Evolutionary conservation across 805 yeast species (phyloP), one percentile per base, ranked within the genome.

Genomic region (Nakazawaea holstii): DNA sequence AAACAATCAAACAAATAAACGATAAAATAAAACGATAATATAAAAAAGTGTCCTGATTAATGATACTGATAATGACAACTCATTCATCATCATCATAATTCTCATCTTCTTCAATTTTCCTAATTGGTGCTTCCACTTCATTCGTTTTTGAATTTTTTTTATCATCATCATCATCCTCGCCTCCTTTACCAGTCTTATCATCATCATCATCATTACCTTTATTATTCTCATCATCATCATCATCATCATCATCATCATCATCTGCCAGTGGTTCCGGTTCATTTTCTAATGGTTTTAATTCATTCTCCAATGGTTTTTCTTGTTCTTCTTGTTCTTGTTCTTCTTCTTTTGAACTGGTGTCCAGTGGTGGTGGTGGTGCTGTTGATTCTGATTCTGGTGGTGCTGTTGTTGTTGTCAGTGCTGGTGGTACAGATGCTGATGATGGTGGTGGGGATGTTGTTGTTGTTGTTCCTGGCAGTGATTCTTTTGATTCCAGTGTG

Each of bases 81-180:
- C n/a, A n/a, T n/a, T n/a, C 57, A 17, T 57, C 66, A 24, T 64
- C 70, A 48, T 66, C 70, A 44, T 66, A 66, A 49, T 66, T 60
- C 39, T 66, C 70, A 51, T 66, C 70, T 51, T 66, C 70, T 30
- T 66, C 68, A 17, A 66, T 55, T 35, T 58, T 54, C 42, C 70
- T 58, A n/a, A 64, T 58, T 10, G 63, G 64, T 35, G 59, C 59
- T 43, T 62, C 65, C 26, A 36, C 53, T 7, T 36, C 44, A 29
- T 17, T 35, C 17, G 15, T 27, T 36, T 30, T 40, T 30, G 30
- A 17, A 14, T 41, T 37, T 11, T 41, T 46, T 30, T 28, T 46
- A 41, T 50, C 27, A 39, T 60, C 64, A 24, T n/a, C n/a, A n/a
- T n/a, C n/a, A n/a, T n/a, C n/a, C n/a, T n/a, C n/a, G n/a, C n/a